Base-by-base conservation (phyloP, 2,329 filamentous ascomycete species). In the Ceratocystis cubensis region DNA sequence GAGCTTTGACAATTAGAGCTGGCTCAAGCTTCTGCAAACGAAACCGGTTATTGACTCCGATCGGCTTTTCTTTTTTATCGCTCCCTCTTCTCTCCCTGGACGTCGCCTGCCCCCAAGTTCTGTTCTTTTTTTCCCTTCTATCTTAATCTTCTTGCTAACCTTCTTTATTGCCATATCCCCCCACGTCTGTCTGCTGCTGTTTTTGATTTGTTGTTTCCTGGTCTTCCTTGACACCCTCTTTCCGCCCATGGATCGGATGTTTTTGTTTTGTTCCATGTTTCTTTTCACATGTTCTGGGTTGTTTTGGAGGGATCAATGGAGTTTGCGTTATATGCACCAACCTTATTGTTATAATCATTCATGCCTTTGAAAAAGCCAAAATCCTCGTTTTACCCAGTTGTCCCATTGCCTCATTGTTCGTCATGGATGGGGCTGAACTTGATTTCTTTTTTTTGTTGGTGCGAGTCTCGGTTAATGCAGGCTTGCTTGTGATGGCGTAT, bases 321-420 rank as follows among this genome's bases (percentile, higher is more conserved):
- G 64, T 65, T 65, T 65, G 64, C 61, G 64, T 65, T 56, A 56
- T 65, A 65, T 61, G 57, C 64, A 65, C 45, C 44, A 61, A 53
- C 56, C 57, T 65, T 65, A 65, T 61, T 53, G 64, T 65, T 65
- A 65, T 65, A 65, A 65, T 61, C 44, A 65, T 56, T 61, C 44
- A 65, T 56, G 64, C 57, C 53, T 65, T 65, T 41, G 25, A 33
- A 65, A 65, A 65, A 65, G 61, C 44, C 64, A 65, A 41, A 48
- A 53, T 41, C 56, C 48, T 50, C 8, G 37, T 46, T 28, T 48
- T 65, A 37, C 20, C 28, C 30, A 22, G 30, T 7, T 33, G 30
- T 33, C 30, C 30, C 30, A 33, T 33, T 33, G 30, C 30, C 22
- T 4, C 10, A 41, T 41, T 13, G 37, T 13, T 2, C 37, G 37